Evolutionary conservation across 768 basidiomycete genomes (phyloP), one percentile per base, ranked within the genome.

Genomic region (Gloeophyllum trabeum): DNA sequence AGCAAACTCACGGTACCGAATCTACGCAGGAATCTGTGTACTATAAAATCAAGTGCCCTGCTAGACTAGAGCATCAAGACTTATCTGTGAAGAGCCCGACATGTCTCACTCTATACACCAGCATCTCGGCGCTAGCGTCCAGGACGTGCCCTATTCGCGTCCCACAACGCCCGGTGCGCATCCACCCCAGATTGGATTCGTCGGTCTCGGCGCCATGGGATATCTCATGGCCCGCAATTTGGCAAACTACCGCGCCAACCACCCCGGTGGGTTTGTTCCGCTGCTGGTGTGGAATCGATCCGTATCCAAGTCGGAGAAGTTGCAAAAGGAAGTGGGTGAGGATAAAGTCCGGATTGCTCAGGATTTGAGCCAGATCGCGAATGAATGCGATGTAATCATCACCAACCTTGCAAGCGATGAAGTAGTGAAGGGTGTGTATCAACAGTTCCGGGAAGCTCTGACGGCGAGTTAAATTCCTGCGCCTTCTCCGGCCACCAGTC

Each of bases 251-350:
- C 67, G 61, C 35, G 58, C 61, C 16, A 49, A 61, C 4, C 61
- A 68, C 35, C 46, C 57, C 25, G 55, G 54, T 12, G 57, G 54
- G 2, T 51, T 65, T 24, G 63, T 66, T 0, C 76, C 87, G 3
- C 54, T 92, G 39, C 57, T 81, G 25, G 69, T 93, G 6, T 90
- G 75, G 67, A 94, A 92, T 54, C 75, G 90, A n/a, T 71, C 77
- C 5, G 42, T 56, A 4, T 65, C 70, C 24, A 88, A 84, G 57
- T 59, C 73, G 14, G 71, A 81, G 42, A 65, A 68, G 16, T 70
- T 85, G 1, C 55, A 63, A 2, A 61, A 71, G n/a, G 71, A 76
- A 24, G 52, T 86, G 6, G 79, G 81, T 5, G 54, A 65, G 22
- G 60, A 66, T 25, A 64, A 69, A 39, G 67, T 79, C 52, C 59